Base-by-base conservation (phyloP, 345 rosid genomes). In the Sisymbrium altissimum region DNA sequence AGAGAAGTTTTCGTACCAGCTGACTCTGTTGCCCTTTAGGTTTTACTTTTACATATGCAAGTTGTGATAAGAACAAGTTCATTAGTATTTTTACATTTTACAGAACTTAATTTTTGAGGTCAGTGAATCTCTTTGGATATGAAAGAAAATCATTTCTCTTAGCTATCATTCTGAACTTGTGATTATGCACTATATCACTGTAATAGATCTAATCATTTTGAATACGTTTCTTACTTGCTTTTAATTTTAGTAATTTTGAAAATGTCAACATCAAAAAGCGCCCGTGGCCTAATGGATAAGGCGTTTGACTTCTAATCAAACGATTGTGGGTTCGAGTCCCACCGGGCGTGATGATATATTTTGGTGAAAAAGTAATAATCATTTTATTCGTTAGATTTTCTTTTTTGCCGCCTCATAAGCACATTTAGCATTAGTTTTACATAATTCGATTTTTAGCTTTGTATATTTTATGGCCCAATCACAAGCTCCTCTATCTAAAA, bases 251-350 rank as follows among this genome's bases (percentile, higher is more conserved):
- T n/a, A n/a, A n/a, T n/a, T n/a, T n/a, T n/a, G n/a, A n/a, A n/a
- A n/a, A n/a, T n/a, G n/a, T n/a, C n/a, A n/a, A n/a, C 0, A 48
- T 9, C 33, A 27, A 56, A 8, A 45, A 35, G 78, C 66, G 43
- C 78, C 72, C 86, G 83, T 85, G 93, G 89, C 89, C 92, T 86
- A 86, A 90, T 84, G 88, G 90, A 88, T 84, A 85, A 88, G 89
- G 87, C 88, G 88, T 80, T 78, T 82, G 89, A 83, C 87, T 89
- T 88, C 87, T 87, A 86, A 84, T 91, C 89, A 83, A 79, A 78
- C 83, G 94, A 87, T 86, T 91, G 91, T 87, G 93, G 86, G 91
- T 87, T 87, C 85, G 89, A 85, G 89, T 84, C 88, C 87, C 89
- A 86, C 86, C 83, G 84, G 84, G 90, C 78, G 82, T 88, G 86